phyloP scores from a whole-genome alignment of 1,284 basidiomycete species.

The Tremellales sp. region DNA sequence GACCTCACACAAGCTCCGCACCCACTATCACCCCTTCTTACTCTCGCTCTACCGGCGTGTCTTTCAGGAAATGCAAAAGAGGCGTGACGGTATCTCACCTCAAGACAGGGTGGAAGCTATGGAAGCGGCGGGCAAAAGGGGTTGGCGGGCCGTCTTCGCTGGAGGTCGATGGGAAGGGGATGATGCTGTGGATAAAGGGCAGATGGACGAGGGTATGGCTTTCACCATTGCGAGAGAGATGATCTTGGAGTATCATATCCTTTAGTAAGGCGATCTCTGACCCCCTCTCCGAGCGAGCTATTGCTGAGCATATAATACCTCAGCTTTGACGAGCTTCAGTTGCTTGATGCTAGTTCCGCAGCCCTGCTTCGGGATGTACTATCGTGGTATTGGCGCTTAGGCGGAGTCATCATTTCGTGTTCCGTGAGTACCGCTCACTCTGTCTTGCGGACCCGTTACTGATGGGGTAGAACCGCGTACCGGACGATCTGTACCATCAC shows the following conservation, averaged over 20 bases:
- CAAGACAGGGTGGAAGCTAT: slow-evolving; percentile 47
- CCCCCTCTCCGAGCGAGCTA: slow-evolving; percentile 9
- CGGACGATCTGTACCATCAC: slow-evolving; percentile 65
- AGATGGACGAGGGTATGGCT: slow-evolving; percentile 43
- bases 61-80: slow-evolving; percentile 44
- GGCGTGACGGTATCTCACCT: slow-evolving; percentile 27
- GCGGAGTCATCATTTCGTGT: slow-evolving; percentile 61
- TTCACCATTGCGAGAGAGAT: slow-evolving; percentile 48
- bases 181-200: slow-evolving; percentile 24
- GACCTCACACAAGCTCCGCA: slow-evolving; percentile 59
- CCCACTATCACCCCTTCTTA: slow-evolving; percentile 66
- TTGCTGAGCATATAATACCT: slow-evolving; percentile 1
- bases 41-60: slow-evolving; percentile 62
- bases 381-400: slow-evolving; percentile 70
- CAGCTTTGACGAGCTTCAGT: slow-evolving; percentile 67
- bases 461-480: slow-evolving; percentile 56
- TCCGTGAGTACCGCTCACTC: slow-evolving; percentile 40
- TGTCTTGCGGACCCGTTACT: slow-evolving; percentile 17
- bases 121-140: slow-evolving; percentile 35
- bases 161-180: slow-evolving; percentile 46
- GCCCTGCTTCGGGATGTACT: slow-evolving; percentile 65
- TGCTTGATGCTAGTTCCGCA: slow-evolving; percentile 66
- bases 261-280: slow-evolving; percentile 48
- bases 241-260: slow-evolving; percentile 48
- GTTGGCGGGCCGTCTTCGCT: slow-evolving; percentile 49